phyloP scores from a whole-genome alignment of 805 yeast species.

The Saturnispora sekii region DNA sequence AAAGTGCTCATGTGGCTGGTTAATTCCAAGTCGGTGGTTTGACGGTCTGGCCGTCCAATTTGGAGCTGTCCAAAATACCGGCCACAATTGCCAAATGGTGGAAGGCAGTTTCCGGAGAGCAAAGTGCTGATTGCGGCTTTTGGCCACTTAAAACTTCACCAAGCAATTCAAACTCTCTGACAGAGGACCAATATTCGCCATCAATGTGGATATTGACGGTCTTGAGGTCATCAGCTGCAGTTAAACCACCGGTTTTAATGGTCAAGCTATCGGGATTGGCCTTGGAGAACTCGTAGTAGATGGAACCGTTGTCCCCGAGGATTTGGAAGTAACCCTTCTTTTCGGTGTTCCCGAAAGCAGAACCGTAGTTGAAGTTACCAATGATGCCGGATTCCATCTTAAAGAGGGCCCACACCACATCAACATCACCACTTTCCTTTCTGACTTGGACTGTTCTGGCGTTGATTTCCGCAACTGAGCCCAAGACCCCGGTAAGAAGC shows the following conservation, averaged over 20 bases:
- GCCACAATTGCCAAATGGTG: conserved; percentile 89
- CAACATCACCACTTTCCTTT: conserved; percentile 72
- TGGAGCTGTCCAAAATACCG: conserved; percentile 70
- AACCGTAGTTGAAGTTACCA: conserved; percentile 83
- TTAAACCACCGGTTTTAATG: conserved; percentile 42
- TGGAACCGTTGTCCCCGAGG: conserved; percentile 72
- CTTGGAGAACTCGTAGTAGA: conserved; percentile 59
- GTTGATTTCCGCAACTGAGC: conserved; percentile 58
- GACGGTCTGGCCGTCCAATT: conserved; percentile 32
- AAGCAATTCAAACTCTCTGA: conserved; percentile 38
- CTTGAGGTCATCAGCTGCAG: conserved; percentile 38
- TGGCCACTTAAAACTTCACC: conserved; percentile 27
- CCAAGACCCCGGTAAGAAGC: conserved; percentile 70
- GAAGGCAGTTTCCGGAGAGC: conserved; percentile 70
- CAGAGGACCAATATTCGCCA: conserved; percentile 34
- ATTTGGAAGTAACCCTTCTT: conserved; percentile 59
- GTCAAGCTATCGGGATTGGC: conserved; percentile 30
- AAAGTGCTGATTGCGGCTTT: conserved; percentile 16
- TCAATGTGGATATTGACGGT: conserved; percentile 29
- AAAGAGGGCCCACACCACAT: conserved; percentile 64
- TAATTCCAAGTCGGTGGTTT: neutral
- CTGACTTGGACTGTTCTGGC: conserved; percentile 74
- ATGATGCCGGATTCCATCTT: conserved; percentile 49
- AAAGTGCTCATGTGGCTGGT: conserved; percentile 1
- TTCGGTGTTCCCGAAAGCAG: conserved; percentile 76